These are phyloP conservation scores for Daldinia childiae DNA, from an alignment of 495 filamentous ascomycete genomes.

Conservation along the genomic window DNA sequence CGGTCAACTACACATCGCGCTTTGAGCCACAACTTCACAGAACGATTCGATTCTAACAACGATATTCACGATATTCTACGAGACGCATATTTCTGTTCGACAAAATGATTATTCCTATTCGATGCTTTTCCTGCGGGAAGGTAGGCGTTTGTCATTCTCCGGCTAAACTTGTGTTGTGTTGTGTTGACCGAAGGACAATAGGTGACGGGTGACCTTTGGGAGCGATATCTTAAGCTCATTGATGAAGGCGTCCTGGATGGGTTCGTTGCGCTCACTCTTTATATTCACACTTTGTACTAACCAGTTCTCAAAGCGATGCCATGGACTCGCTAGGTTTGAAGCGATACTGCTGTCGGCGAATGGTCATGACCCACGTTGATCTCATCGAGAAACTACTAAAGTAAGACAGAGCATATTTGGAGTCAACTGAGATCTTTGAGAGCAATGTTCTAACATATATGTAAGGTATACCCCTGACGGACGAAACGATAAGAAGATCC, in stretches of 20 bases:
- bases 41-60: neutral
- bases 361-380: slow-evolving; percentile 99
- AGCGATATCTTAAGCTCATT: slow-evolving; percentile 86
- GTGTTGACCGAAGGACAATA: slow-evolving; percentile 49
- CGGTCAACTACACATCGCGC: neutral
- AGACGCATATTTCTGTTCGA: slow-evolving; percentile 3
- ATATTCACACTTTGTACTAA: slow-evolving; percentile 15
- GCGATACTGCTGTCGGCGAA: slow-evolving; percentile 96
- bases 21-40: neutral
- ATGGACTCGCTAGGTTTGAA: slow-evolving; percentile 94
- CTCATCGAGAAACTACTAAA: slow-evolving; percentile 97
- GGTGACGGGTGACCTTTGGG: slow-evolving; percentile 98
- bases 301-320: slow-evolving; percentile 70
- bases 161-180: slow-evolving; percentile 3
- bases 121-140: slow-evolving; percentile 99
- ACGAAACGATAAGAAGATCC: slow-evolving; percentile 63
- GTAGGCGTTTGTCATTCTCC: slow-evolving; percentile 55
- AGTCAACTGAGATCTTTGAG: neutral
- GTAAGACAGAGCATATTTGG: slow-evolving; percentile 59
- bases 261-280: slow-evolving; percentile 56
- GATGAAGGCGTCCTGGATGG: slow-evolving; percentile 81
- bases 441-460: slow-evolving; percentile 27
- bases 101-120: slow-evolving; percentile 96
- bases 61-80: slow-evolving; percentile 14
- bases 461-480: slow-evolving; percentile 61